These are phyloP conservation scores for Posidonia australis DNA, from an alignment of 106 monocot species.

Conservation along the genomic window DNA sequence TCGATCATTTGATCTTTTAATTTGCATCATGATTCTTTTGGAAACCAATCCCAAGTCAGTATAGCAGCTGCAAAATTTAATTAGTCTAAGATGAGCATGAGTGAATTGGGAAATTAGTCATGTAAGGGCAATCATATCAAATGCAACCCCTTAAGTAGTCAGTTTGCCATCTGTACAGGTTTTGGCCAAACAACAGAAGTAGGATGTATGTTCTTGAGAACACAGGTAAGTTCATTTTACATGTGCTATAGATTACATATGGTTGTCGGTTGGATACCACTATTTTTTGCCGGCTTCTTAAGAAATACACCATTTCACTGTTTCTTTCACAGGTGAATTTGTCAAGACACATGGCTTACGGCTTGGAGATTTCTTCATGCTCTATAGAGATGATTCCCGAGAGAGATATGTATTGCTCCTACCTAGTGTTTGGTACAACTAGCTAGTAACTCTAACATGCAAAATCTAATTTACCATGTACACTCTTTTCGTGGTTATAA, in stretches of 20 bases:
- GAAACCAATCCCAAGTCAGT: no score
- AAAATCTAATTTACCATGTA: background rate
- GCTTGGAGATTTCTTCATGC: conserved; percentile 72
- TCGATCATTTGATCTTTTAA: no score
- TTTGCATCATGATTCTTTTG: no score
- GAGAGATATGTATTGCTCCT: conserved; percentile 51
- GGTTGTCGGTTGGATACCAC: background rate
- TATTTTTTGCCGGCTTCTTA: background rate
- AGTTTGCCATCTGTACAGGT: conserved; percentile 27
- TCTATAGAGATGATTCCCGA: conserved; percentile 66
- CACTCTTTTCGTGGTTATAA: background rate
- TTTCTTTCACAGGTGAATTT: conserved; percentile 44
- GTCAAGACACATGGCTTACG: conserved; percentile 53
- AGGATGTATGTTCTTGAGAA: conserved; percentile 94
- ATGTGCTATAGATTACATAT: background rate
- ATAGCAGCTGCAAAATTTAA: no score
- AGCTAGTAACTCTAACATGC: background rate
- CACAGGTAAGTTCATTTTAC: conserved; percentile 27
- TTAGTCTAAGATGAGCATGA: no score
- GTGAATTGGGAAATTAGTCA: no score
- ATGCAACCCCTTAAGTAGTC: no score
- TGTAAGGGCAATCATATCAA: no score
- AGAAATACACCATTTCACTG: background rate
- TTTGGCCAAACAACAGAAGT: conserved; percentile 91
- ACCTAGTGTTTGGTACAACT: background rate